A percentile compares a stretch with the other conserved stretches of the same genome.
phyloP scores from a whole-genome alignment of 2,329 filamentous ascomycete genomes.

The Raffaelea arxii region DNA sequence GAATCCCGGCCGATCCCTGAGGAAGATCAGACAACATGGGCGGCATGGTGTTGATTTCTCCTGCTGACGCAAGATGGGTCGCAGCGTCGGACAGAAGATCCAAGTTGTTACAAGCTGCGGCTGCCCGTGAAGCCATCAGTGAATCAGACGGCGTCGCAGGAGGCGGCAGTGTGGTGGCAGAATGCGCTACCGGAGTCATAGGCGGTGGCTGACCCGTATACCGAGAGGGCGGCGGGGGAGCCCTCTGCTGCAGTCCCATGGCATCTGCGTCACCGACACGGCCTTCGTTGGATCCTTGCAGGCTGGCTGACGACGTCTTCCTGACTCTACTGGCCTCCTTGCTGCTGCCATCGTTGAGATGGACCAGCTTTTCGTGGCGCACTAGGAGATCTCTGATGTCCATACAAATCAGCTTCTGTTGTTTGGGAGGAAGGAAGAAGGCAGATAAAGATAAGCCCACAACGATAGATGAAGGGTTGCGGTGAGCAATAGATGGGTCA shows the following conservation, averaged over 20 bases:
- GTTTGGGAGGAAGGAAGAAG: background rate
- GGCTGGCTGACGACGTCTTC: conserved; percentile 40
- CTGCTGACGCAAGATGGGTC: conserved; percentile 40
- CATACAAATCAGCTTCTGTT: conserved; percentile 39
- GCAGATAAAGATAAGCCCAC: background rate
- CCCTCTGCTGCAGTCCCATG: conserved; percentile 30
- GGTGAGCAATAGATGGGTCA: no score
- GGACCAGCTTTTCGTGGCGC: conserved; percentile 55
- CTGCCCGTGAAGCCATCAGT: conserved; percentile 33
- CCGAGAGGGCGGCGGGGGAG: conserved; percentile 12
- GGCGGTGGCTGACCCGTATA: conserved; percentile 15
- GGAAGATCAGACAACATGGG: conserved; percentile 36
- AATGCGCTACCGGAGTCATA: background rate
- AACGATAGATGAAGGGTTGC: no score
- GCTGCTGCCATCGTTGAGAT: conserved; percentile 48
- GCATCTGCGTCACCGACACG: conserved; percentile 16
- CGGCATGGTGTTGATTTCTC: conserved; percentile 42
- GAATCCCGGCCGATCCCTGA: conserved; percentile 26
- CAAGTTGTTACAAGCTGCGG: conserved; percentile 45
- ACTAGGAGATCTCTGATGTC: conserved; percentile 55
- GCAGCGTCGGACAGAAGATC: conserved; percentile 52
- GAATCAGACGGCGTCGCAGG: conserved; percentile 33
- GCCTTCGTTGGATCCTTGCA: conserved; percentile 35
- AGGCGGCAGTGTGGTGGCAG: background rate
- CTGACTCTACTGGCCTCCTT: conserved; percentile 42